Evolutionary conservation across 805 yeast species (phyloP), one percentile per base, ranked within the genome.

Genomic region (Debaryomyces castellii): DNA sequence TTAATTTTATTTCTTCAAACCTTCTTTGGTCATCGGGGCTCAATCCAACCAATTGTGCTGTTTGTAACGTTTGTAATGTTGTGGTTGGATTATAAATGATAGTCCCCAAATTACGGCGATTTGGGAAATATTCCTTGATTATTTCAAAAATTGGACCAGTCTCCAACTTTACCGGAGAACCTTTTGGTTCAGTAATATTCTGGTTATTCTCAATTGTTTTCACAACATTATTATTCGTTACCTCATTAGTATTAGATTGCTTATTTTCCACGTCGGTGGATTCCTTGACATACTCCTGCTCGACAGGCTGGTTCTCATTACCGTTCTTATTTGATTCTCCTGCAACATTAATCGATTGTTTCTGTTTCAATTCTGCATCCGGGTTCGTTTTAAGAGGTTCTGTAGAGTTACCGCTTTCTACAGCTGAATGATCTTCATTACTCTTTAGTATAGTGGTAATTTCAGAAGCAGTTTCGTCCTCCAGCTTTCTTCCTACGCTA

Each of bases 51-150:
- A 59, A 60, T 49, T 51, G 60, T n/a, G 53, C 51, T 3, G 54
- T 51, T 40, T 71, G 74, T 20, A 71, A 47, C 0, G 77, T 66
- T 1, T 64, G 59, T 66, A 69, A 67, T 0, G 85, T 80, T 11
- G 84, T 82, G 17, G 74, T 72, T 7, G 81, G 78, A 37, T 74
- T 76, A 58, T 88, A 87, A 0, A 83, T 59, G 3, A 84, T 61
- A 1, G 80, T 68, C 0, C 88, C 88, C 8, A 85, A 62, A 47
- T 73, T 65, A 27, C 54, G 64, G 18, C 73, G 55, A 6, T 49
- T 41, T 0, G 74, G 73, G 48, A 64, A 67, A 22, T 53, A 49
- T 34, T 62, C 60, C 21, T 49, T 39, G 16, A 65, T 51, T 5
- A 66, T 21, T 17, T 59, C 60, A 7, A 40, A 39, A 10, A 36